Conservation (phyloP, 2,329 filamentous ascomycete species). For the Whalleya microplaca region DNA sequence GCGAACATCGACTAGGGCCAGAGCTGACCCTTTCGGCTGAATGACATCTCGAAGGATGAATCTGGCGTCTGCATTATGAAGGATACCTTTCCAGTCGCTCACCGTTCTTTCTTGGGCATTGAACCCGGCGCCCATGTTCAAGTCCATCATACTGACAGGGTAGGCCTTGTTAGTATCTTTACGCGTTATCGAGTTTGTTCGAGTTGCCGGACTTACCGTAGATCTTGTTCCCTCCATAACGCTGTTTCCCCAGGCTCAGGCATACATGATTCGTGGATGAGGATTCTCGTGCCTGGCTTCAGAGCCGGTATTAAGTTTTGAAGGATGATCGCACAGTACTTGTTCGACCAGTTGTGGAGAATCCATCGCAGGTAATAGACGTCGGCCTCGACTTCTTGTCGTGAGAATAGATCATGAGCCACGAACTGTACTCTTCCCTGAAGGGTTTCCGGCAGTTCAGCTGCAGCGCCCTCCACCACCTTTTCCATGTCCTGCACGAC, state of each 20-base stretch:
- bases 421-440: conserved; percentile 5
- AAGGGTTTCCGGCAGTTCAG: background rate
- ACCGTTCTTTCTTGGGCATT: conserved; percentile 5
- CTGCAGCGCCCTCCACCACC: conserved; percentile 5
- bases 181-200: too few relatives aligned
- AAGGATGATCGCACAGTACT: conserved; percentile 17
- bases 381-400: conserved; percentile 9
- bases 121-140: conserved; percentile 7
- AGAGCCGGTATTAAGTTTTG: conserved; percentile 9
- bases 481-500: conserved; percentile 23
- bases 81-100: conserved; percentile 2
- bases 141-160: background rate
- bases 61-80: background rate
- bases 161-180: too few relatives aligned
- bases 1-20: conserved; percentile 6
- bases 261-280: conserved; percentile 17
- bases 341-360: conserved; percentile 27
- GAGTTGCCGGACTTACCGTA: conserved; percentile 2
- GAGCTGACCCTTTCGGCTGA: background rate
- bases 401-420: conserved; percentile 18
- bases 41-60: conserved; percentile 6
- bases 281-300: conserved; percentile 6
- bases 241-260: conserved; percentile 5
- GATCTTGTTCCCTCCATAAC: conserved; percentile 7
- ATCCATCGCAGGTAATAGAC: conserved; percentile 23